Evolutionary conservation across 768 basidiomycete species (phyloP).

Genomic region (Trametes cubensis): DNA sequence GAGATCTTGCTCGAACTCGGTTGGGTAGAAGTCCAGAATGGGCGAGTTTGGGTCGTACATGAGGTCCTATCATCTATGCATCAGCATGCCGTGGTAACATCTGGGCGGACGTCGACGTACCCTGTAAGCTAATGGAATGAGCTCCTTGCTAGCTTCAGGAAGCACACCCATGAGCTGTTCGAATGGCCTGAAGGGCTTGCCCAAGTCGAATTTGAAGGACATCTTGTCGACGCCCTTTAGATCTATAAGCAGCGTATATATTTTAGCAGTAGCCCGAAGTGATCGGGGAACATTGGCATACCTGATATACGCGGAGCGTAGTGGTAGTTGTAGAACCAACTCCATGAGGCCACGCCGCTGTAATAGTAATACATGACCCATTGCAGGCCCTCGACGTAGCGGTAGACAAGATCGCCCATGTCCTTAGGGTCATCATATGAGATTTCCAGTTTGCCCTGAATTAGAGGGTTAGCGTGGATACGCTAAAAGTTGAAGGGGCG

Average conservation of each 20-base stretch:
- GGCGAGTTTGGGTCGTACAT: conserved; percentile 86
- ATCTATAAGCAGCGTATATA: conserved; percentile 47
- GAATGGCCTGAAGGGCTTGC: conserved; percentile 88
- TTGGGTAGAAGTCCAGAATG: conserved; percentile 93
- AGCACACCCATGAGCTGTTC: conserved; percentile 98
- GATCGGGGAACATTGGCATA: conserved; percentile 37
- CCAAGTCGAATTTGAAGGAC: conserved; percentile 85
- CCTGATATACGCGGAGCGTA: conserved; percentile 97
- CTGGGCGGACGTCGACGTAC: conserved; percentile 45
- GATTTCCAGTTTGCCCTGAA: conserved; percentile 84
- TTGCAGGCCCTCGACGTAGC: conserved; percentile 92
- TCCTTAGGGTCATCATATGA: conserved; percentile 69
- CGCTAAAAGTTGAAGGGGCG: background rate
- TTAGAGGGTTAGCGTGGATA: conserved; percentile 15
- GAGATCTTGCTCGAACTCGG: conserved; percentile 87
- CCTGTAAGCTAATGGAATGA: conserved; percentile 84
- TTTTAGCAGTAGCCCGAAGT: conserved; percentile 26
- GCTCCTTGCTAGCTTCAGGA: conserved; percentile 86
- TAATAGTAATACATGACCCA: conserved; percentile 99
- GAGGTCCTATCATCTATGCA: conserved; percentile 60
- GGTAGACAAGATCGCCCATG: conserved; percentile 71
- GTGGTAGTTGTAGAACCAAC: conserved; percentile 99
- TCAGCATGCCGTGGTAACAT: conserved; percentile 11
- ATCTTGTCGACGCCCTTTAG: conserved; percentile 68
- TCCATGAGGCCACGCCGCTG: conserved; percentile 95